Evolutionary conservation across 2,329 filamentous ascomycete species (phyloP).

Genomic region (Pestalotiopsis sp.): DNA sequence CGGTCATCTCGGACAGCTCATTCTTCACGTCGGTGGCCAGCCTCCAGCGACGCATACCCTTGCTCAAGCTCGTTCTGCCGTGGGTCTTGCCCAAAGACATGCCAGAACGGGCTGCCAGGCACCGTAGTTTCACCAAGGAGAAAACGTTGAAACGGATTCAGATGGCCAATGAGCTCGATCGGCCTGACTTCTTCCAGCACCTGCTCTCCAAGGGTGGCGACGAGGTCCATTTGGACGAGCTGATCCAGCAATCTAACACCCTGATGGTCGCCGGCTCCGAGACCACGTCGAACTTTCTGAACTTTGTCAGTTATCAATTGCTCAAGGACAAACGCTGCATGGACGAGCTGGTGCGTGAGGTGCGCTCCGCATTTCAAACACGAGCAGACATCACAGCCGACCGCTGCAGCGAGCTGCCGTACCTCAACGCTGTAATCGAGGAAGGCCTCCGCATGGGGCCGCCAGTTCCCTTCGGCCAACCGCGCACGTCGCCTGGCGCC

Average conservation of each 20-base stretch:
- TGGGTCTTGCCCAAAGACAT: neutral
- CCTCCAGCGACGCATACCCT: neutral
- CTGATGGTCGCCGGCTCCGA: conserved; percentile 21
- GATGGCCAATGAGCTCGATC: neutral
- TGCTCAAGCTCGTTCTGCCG: neutral
- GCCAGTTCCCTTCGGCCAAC: conserved; percentile 29
- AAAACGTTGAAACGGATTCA: neutral
- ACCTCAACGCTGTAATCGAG: conserved; percentile 32
- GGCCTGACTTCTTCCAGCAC: neutral
- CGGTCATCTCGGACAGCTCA: conserved; percentile 12
- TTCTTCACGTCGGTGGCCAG: neutral
- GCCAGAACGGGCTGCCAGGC: neutral
- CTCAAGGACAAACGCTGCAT: neutral
- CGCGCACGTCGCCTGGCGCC: conserved; percentile 28
- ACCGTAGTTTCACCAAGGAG: neutral
- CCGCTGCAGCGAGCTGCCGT: conserved; percentile 22
- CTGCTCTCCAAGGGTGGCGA: neutral
- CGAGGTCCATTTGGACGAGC: conserved; percentile 16
- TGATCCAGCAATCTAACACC: conserved; percentile 22
- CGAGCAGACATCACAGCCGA: conserved; percentile 12
- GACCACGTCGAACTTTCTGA: conserved; percentile 4
- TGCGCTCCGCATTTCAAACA: neutral
- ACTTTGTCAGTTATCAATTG: neutral
- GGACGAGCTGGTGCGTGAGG: neutral
- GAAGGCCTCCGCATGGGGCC: conserved; percentile 33